phyloP scores from a whole-genome alignment of 2,329 filamentous ascomycete genomes.

The Cladorrhinum sp. region DNA sequence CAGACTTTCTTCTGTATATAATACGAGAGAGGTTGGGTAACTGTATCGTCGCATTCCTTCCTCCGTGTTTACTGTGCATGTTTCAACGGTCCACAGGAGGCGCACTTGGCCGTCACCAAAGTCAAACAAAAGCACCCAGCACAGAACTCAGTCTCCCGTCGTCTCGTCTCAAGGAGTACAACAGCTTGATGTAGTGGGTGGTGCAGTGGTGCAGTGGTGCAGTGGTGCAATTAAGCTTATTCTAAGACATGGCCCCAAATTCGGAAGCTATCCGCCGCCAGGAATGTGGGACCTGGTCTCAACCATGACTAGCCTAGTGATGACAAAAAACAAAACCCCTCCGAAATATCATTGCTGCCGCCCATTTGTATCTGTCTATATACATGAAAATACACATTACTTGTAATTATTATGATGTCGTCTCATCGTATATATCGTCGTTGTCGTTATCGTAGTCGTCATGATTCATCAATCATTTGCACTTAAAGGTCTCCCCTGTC shows the following conservation, averaged over 20 bases:
- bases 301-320: neutral
- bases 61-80: neutral
- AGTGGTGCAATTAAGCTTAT: neutral
- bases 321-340: neutral
- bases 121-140: neutral
- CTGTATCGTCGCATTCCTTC: neutral
- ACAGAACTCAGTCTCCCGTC: neutral
- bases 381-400: neutral
- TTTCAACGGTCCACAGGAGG: neutral
- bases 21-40: neutral
- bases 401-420: neutral
- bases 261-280: neutral
- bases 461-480: slow-evolving; percentile 11
- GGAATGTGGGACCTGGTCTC: neutral
- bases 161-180: neutral
- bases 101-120: neutral
- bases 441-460: slow-evolving; percentile 5
- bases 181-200: neutral
- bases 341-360: neutral
- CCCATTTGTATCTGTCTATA: neutral
- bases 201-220: neutral
- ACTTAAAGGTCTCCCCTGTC: slow-evolving; percentile 29
- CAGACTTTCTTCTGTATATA: neutral
- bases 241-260: neutral
- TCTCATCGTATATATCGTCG: neutral